Conservation (phyloP, 2,329 filamentous ascomycete species). For the Exophiala sp. region DNA sequence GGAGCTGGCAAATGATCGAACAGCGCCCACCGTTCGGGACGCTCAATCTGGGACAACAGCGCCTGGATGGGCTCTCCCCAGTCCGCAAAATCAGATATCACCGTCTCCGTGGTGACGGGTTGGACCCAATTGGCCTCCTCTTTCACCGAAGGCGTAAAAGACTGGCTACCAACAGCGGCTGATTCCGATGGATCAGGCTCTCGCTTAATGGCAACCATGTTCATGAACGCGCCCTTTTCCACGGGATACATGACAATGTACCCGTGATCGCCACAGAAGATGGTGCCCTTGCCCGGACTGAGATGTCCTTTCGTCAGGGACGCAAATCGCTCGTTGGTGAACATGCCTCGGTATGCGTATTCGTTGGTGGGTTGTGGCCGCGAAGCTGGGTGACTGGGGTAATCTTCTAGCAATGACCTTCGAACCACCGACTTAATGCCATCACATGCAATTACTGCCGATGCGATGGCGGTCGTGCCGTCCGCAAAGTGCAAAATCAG, state of each 20-base stretch:
- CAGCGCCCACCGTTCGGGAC: conserved; percentile 37
- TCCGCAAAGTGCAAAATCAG: conserved; percentile 43
- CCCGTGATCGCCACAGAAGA: conserved; percentile 1
- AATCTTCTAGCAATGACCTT: conserved; percentile 32
- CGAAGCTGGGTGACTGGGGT: conserved; percentile 42
- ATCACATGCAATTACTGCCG: conserved; percentile 56
- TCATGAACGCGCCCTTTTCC: conserved; percentile 2
- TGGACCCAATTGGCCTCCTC: conserved; percentile 1
- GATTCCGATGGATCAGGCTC: neutral
- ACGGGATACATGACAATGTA: conserved; percentile 10
- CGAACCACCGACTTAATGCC: conserved; percentile 49
- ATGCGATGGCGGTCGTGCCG: conserved; percentile 42
- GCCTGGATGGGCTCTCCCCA: neutral
- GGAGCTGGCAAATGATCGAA: conserved; percentile 38
- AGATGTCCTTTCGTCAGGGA: conserved; percentile 50
- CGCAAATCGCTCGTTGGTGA: conserved; percentile 56
- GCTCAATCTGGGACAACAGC: neutral
- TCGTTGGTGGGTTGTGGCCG: conserved; percentile 50
- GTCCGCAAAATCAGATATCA: neutral
- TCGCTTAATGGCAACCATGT: neutral
- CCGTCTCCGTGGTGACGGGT: neutral
- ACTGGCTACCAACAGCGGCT: neutral
- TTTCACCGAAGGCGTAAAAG: neutral
- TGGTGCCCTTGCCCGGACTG: conserved; percentile 42
- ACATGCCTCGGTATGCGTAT: conserved; percentile 60